Conservation (phyloP, 768 basidiomycete genomes). For the Tricholomella constricta region DNA sequence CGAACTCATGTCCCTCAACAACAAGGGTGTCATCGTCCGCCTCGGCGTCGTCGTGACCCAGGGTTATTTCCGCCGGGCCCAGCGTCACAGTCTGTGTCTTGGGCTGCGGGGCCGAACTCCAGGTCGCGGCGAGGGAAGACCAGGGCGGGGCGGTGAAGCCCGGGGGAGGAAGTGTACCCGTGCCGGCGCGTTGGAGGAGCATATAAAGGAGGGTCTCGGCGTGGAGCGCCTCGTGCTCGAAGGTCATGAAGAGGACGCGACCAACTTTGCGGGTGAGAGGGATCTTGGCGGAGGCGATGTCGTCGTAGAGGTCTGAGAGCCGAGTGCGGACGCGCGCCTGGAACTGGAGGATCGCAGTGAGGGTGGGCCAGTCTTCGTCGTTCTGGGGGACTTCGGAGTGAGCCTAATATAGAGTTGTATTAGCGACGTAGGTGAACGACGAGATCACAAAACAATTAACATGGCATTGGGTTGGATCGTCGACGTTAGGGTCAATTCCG, state of each 20-base stretch:
- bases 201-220: constrained; percentile 94
- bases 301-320: constrained; percentile 69
- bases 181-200: constrained; percentile 81
- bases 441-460: constrained; percentile 43
- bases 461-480: constrained; percentile 85
- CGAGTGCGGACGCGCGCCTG: constrained; percentile 77
- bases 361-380: constrained; percentile 85
- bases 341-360: constrained; percentile 72
- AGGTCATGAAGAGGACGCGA: constrained; percentile 87
- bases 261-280: constrained; percentile 65
- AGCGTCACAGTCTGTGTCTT: constrained; percentile 50
- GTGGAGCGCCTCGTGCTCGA: constrained; percentile 90
- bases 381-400: constrained; percentile 86
- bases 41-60: constrained; percentile 89
- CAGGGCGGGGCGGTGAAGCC: constrained; percentile 78
- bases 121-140: constrained; percentile 47
- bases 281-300: constrained; percentile 54
- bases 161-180: constrained; percentile 75
- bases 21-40: constrained; percentile 51
- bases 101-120: constrained; percentile 52
- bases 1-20: constrained; percentile 67
- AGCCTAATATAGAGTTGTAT: constrained; percentile 44
- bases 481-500: constrained; percentile 94
- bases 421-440: not conserved
- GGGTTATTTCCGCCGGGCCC: constrained; percentile 54